These are phyloP conservation scores for Stereocaulon alpinum DNA, from an alignment of 495 filamentous ascomycete species.

Conservation along the genomic window DNA sequence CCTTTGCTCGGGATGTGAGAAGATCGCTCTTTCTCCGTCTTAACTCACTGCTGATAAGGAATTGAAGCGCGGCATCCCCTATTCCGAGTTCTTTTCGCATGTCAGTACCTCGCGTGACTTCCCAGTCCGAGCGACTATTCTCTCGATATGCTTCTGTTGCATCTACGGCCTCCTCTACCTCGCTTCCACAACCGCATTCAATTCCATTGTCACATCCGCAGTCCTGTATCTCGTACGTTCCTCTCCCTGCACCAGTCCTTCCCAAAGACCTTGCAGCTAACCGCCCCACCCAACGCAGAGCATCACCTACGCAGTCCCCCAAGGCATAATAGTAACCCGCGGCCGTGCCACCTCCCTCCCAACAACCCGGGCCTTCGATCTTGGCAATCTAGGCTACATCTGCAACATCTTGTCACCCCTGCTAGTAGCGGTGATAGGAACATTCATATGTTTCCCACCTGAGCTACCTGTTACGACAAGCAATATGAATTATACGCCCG, in stretches of 20 bases:
- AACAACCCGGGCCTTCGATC: constrained; percentile 22
- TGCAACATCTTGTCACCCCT: constrained; percentile 29
- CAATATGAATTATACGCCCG: constrained; percentile 30
- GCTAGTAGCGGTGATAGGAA: constrained; percentile 25
- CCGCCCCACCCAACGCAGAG: constrained; percentile 14
- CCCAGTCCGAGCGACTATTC: constrained; percentile 27
- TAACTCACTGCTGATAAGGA: not conserved
- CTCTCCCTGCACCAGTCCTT: not conserved
- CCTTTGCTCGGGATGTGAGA: constrained; percentile 30
- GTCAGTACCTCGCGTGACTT: constrained; percentile 21
- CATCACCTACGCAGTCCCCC: constrained; percentile 30
- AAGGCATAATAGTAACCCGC: constrained; percentile 25
- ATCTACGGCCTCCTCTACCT: constrained; percentile 34
- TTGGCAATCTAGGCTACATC: constrained; percentile 25
- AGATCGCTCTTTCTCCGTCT: not conserved
- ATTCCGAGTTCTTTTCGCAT: constrained; percentile 23
- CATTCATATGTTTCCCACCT: constrained; percentile 30
- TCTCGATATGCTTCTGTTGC: constrained; percentile 23
- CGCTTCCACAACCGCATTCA: constrained; percentile 34
- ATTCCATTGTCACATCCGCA: constrained; percentile 32
- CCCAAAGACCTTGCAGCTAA: not conserved
- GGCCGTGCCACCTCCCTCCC: constrained; percentile 27
- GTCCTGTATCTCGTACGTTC: constrained; percentile 25
- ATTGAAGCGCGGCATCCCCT: constrained; percentile 20
- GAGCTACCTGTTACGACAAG: constrained; percentile 21